These are phyloP conservation scores for Verticillium nonalfalfae DNA, from an alignment of 2,329 filamentous ascomycete species.

Conservation along the genomic window DNA sequence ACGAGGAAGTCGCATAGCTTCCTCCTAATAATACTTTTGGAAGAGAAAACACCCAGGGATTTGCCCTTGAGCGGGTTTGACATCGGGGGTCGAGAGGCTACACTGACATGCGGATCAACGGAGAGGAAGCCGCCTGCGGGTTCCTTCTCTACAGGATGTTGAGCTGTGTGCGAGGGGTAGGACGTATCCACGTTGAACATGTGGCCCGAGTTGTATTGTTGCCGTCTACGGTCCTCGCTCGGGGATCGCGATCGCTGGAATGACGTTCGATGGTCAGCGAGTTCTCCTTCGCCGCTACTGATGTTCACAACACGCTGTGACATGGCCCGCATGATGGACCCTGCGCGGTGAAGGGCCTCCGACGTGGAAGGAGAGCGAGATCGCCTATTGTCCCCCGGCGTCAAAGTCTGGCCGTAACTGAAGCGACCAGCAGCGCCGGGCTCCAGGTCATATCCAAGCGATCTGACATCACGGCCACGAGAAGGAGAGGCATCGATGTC, in stretches of 20 bases:
- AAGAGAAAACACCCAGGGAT: constrained; percentile 76
- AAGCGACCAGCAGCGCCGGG: constrained; percentile 53
- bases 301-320: constrained; percentile 97
- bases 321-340: constrained; percentile 77
- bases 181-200: constrained; percentile 35
- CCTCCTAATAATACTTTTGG: constrained; percentile 68
- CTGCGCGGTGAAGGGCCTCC: constrained; percentile 60
- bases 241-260: constrained; percentile 53
- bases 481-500: constrained; percentile 50
- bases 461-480: constrained; percentile 41
- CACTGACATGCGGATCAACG: constrained; percentile 16
- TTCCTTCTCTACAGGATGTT: constrained; percentile 39
- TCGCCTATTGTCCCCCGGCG: constrained; percentile 42
- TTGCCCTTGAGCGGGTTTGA: constrained; percentile 82
- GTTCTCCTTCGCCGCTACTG: constrained; percentile 76
- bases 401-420: constrained; percentile 51
- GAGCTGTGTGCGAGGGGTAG: constrained; percentile 42
- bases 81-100: constrained; percentile 27
- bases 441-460: constrained; percentile 43
- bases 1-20: constrained; percentile 78
- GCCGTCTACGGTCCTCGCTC: constrained; percentile 45
- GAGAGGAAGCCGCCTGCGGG: constrained; percentile 5
- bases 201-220: constrained; percentile 26
- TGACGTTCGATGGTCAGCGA: constrained; percentile 66
- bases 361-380: constrained; percentile 59